Base-by-base conservation (phyloP, 495 filamentous ascomycete genomes). In the Wilcoxina mikolae region DNA sequence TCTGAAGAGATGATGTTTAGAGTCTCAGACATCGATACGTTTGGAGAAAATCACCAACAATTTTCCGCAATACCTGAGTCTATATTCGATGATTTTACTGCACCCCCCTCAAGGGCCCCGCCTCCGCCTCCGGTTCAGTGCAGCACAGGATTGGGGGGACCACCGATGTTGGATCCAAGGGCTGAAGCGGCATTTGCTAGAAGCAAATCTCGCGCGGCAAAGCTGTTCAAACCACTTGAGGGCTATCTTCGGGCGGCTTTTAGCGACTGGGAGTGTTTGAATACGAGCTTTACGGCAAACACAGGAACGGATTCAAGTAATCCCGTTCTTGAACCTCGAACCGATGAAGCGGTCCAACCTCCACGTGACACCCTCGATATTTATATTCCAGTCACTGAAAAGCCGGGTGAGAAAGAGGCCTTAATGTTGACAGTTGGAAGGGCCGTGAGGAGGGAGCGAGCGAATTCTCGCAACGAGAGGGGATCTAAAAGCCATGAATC, bases 171-270 rank as follows among this genome's bases (percentile, higher is more conserved):
- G 3, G 24, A 51, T 9, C 0, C 26, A 18, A 47, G 15, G 4
- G 20, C 46, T 5, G 39, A 29, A 44, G n/a, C 33, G 5, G 23
- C 24, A 23, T 20, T 11, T 9, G 28, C 12, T 3, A 35, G 28
- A 24, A 44, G 29, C 15, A 58, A 56, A 10, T 51, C 54, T 22
- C 41, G 57, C 10, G 41, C 61, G 22, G 50, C 38, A 29, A 58
- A 57, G 20, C 72, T 85, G 11, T 94, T 95, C 62, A 76, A 75
- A 54, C 74, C 70, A 20, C 64, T 94, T 43, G 87, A 94, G 67
- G 82, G 85, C 51, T 86, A 88, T 62, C 75, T 94, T 27, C 69
- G 81, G 24, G 62, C 62, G 18, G 78, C 77, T 50, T 85, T 94
- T 60, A 79, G 76, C 44, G 76, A 78, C 10, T 80, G 78, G 60